Evolutionary conservation across 2,329 filamentous ascomycete species (phyloP).

Genomic region (Apiospora hydei): DNA sequence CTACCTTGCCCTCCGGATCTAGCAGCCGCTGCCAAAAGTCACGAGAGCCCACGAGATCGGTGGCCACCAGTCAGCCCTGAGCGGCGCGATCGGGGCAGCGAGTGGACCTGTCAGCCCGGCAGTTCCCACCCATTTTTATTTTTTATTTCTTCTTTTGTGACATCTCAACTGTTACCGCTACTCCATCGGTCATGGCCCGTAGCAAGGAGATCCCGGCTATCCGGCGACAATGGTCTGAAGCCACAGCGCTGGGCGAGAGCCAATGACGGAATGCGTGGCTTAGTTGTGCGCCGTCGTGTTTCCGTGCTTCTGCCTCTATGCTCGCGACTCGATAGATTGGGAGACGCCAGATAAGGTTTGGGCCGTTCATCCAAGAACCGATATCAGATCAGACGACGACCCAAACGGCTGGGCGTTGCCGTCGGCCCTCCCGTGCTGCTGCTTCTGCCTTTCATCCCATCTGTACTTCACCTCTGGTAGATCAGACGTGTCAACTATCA

Average conservation of each 20-base stretch:
- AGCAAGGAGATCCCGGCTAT: constrained; percentile 13
- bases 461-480: background rate
- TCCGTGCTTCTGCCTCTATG: background rate
- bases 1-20: background rate
- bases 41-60: background rate
- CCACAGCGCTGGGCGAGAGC: background rate
- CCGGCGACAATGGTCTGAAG: constrained; percentile 16
- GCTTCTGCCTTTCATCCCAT: background rate
- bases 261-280: constrained; percentile 14
- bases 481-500: constrained; percentile 18
- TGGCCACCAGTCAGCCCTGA: background rate
- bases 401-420: constrained; percentile 11
- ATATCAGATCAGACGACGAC: constrained; percentile 5
- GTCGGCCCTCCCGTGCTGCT: too few relatives aligned
- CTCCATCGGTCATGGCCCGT: background rate
- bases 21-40: background rate
- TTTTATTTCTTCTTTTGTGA: constrained; percentile 1
- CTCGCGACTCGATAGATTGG: background rate
- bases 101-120: background rate
- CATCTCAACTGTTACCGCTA: constrained; percentile 18
- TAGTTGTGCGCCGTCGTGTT: background rate
- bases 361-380: background rate
- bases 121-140: background rate
- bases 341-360: constrained; percentile 4
- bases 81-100: background rate